Conservation (phyloP, 768 basidiomycete genomes). For the Paxillus involutus region DNA sequence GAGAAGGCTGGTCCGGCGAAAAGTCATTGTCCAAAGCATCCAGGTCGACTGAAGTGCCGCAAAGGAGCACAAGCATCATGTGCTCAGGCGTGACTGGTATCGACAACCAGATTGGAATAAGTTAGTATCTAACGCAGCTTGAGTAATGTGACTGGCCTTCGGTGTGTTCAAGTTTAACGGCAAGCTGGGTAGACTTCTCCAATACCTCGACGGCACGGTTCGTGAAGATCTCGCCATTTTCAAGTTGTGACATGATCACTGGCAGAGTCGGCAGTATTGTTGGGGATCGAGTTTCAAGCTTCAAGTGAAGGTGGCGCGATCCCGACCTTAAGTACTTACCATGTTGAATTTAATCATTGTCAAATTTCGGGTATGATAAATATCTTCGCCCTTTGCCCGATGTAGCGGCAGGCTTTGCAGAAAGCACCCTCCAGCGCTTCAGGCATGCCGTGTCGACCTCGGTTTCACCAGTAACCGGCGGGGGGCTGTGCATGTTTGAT, state of each 20-base stretch:
- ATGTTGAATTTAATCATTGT: too few species aligned
- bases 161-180: constrained; percentile 1
- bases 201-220: background rate
- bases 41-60: background rate
- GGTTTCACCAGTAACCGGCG: too few species aligned
- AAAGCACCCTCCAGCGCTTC: too few species aligned
- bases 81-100: constrained; percentile 1
- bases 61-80: constrained; percentile 6
- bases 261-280: background rate
- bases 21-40: background rate
- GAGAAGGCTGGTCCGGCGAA: constrained; percentile 2
- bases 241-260: background rate
- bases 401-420: too few species aligned
- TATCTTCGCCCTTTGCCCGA: too few species aligned
- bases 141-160: background rate
- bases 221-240: background rate
- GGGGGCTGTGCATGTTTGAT: too few species aligned
- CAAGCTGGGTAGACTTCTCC: constrained; percentile 2
- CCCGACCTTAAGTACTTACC: too few species aligned
- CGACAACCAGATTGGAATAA: background rate
- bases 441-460: too few species aligned
- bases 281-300: background rate
- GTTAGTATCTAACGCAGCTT: too few species aligned
- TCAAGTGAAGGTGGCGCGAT: background rate
- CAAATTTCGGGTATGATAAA: too few species aligned